Evolutionary conservation across 2,329 filamentous ascomycete genomes (phyloP), one percentile per base, ranked within the genome.

Genomic region (Capronia americana): DNA sequence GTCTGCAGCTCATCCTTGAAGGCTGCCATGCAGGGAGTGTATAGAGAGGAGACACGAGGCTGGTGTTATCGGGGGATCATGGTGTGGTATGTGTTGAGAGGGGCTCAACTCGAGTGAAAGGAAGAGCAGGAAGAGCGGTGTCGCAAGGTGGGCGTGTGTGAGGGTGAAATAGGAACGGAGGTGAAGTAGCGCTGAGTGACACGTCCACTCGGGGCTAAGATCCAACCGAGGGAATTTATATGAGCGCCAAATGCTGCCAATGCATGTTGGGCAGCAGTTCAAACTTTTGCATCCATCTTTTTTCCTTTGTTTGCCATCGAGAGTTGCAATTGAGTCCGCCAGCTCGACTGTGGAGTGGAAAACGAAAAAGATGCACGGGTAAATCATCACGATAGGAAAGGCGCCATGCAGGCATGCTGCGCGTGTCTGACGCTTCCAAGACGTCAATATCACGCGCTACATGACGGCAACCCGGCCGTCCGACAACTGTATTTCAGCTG

Each of bases 21-120:
- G 58, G 61, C 65, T 58, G 71, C 71, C 71, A 73, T 73, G 50
- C 67, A 62, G 61, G 46, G 46, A 38, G 56, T 24, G 32, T 7
- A 41, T 41, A 54, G 11, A 66, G n/a, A 57, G 57, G 38, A 44
- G 53, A 41, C 4, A 44, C 77, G 64, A 32, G 41, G 20, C 53
- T 28, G 50, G 53, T 77, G 66, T 78, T 77, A 79, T 79, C 75
- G 68, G 75, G 72, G 70, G 75, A 73, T 57, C 75, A 73, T 74
- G 75, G 74, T 70, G 75, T 75, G 75, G 76, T 60, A 44, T 44
- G n/a, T 38, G 30, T 32, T 26, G 56, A 44, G 44, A 48, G 58
- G 65, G 57, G 57, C 23, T 41, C 32, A 32, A 44, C 57, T 61
- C 54, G 51, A 38, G 24, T 17, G 34, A 48, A 28, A 55, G 65